A percentile compares a stretch with the other conserved stretches of the same genome.
Evolutionary conservation across 441 rosid genomes (phyloP).

Genomic region (Pelargonium citronellum): DNA sequence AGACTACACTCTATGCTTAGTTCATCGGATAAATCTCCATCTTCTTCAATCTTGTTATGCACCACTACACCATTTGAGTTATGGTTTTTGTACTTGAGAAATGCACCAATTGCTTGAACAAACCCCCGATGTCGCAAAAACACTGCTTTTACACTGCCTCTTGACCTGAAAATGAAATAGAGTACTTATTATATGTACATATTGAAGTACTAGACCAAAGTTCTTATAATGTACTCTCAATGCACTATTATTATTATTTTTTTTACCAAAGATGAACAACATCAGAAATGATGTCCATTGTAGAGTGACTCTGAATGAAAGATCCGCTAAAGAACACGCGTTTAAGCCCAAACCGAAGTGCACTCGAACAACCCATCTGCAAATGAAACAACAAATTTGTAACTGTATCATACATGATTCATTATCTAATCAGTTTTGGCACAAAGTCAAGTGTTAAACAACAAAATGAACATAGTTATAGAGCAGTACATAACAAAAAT

Average conservation of each 20-base stretch:
- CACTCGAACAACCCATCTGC: conserved; percentile 26
- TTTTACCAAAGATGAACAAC: too few species aligned
- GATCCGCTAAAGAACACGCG: conserved; percentile 55
- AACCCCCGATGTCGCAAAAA: background rate
- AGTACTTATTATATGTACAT: background rate
- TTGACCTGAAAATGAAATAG: background rate
- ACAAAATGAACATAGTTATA: too few species aligned
- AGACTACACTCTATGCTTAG: conserved; percentile 36
- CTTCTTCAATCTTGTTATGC: background rate
- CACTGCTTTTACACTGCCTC: background rate
- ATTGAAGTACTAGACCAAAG: conserved; percentile 49
- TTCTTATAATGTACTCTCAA: conserved; percentile 24
- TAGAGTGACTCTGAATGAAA: conserved; percentile 84
- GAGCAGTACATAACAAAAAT: too few species aligned
- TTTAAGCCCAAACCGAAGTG: conserved; percentile 26
- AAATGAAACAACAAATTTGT: background rate
- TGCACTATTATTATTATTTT: conserved; percentile 39
- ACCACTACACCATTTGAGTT: too few species aligned
- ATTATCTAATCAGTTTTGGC: conserved; percentile 25
- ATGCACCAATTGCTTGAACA: background rate
- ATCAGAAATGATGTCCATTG: conserved; percentile 87
- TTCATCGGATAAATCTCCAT: conserved; percentile 28
- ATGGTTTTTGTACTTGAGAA: conserved; percentile 9
- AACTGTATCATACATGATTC: too few species aligned
- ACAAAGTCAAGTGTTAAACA: too few species aligned